Percentiles rank a stretch among this genome's conserved stretches.
phyloP scores from a whole-genome alignment of 169 alveolate species.

The Cyclospora cayetanensis region DNA sequence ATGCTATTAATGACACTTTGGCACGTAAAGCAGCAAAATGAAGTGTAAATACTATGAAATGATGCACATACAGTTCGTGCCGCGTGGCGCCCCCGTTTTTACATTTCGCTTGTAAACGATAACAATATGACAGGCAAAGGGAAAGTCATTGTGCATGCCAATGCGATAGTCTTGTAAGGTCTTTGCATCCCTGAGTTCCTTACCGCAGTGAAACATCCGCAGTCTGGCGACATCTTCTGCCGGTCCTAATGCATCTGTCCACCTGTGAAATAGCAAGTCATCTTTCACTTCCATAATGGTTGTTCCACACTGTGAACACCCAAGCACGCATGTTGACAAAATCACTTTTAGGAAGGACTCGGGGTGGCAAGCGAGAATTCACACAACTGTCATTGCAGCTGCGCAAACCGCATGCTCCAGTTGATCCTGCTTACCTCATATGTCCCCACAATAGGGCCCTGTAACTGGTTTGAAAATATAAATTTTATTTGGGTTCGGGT shows the following conservation, averaged over 20 bases:
- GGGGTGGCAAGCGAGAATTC: neutral
- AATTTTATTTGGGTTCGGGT: neutral
- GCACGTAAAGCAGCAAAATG: too few relatives aligned
- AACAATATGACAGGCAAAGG: slow-evolving; percentile 25
- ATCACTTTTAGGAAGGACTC: neutral
- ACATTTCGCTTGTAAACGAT: neutral
- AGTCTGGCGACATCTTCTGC: neutral
- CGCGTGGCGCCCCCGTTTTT: neutral
- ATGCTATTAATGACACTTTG: too few relatives aligned
- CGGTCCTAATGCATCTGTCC: neutral
- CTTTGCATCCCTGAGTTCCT: neutral
- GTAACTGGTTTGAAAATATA: neutral
- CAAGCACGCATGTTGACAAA: neutral
- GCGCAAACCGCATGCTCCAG: neutral
- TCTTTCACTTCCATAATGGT: slow-evolving; percentile 29
- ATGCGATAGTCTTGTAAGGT: slow-evolving; percentile 5
- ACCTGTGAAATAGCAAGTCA: neutral
- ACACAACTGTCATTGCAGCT: neutral
- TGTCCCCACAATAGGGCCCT: neutral
- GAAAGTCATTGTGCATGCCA: neutral
- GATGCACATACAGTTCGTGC: neutral
- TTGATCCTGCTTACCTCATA: slow-evolving; percentile 13
- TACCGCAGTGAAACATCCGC: slow-evolving; percentile 29
- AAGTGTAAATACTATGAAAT: neutral
- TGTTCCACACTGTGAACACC: neutral